Conservation (phyloP, 2,329 filamentous ascomycete genomes). For the Aureobasidium namibiae region DNA sequence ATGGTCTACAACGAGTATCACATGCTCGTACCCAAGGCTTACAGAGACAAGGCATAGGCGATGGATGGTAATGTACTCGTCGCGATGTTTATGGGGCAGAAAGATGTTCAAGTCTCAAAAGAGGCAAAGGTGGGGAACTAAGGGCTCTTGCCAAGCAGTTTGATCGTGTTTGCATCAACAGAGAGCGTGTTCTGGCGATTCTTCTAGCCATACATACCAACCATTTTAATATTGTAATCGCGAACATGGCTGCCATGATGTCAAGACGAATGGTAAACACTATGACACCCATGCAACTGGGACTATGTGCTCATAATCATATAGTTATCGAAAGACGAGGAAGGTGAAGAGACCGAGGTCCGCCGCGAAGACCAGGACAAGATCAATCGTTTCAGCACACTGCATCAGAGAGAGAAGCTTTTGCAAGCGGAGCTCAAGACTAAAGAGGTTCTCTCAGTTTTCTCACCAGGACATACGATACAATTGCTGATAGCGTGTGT, state of each 20-base stretch:
- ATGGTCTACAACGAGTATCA: background rate
- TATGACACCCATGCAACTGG: background rate
- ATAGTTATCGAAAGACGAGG: constrained; percentile 90
- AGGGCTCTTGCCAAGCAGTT: constrained; percentile 1
- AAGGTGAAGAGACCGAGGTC: constrained; percentile 85
- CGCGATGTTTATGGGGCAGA: background rate
- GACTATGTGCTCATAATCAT: background rate
- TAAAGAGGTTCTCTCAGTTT: constrained; percentile 56
- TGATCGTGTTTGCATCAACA: constrained; percentile 7
- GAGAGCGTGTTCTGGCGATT: background rate
- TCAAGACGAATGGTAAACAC: constrained; percentile 35
- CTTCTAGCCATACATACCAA: background rate
- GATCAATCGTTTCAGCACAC: constrained; percentile 93
- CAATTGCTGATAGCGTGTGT: background rate
- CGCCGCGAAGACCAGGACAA: constrained; percentile 96
- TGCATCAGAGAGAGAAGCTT: constrained; percentile 76
- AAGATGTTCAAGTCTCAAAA: background rate
- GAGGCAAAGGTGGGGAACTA: background rate
- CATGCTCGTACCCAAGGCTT: background rate
- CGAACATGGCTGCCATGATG: constrained; percentile 13
- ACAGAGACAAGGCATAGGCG: background rate
- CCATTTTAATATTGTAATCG: background rate
- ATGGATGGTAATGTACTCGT: background rate
- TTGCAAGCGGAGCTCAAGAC: constrained; percentile 72
- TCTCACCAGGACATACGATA: background rate